Conservation (phyloP, 2,329 filamentous ascomycete genomes). For the Botrytis fabae region DNA sequence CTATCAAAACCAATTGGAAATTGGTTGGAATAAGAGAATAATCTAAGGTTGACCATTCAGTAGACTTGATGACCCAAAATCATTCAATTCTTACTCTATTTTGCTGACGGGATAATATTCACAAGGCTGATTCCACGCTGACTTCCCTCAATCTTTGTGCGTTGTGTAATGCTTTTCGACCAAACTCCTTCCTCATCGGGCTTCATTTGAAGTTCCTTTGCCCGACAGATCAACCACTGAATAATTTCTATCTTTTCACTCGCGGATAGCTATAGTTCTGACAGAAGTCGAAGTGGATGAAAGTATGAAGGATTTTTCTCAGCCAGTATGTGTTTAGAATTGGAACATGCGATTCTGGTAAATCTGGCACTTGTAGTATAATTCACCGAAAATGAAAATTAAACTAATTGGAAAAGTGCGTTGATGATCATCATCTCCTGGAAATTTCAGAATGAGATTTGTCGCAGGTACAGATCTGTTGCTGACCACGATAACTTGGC, state of each 20-base stretch:
- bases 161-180: not conserved
- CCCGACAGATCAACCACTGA: not conserved
- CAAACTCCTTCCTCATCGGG: not conserved
- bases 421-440: too few species aligned
- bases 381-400: accelerated
- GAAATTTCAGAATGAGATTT: not conserved
- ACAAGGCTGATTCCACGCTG: not conserved
- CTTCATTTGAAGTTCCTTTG: not conserved
- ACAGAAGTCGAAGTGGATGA: not conserved
- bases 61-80: not conserved
- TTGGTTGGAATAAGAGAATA: not conserved
- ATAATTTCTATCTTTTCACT: not conserved
- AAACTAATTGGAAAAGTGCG: not conserved
- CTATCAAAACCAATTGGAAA: not conserved
- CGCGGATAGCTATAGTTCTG: too few species aligned
- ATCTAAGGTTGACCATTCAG: not conserved
- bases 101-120: not conserved
- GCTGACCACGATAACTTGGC: not conserved
- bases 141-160: not conserved
- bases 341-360: not conserved
- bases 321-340: not conserved
- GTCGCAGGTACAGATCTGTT: not conserved
- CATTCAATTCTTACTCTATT: not conserved
- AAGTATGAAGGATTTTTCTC: not conserved
- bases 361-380: not conserved